Base-by-base conservation (phyloP, 2,329 filamentous ascomycete species). In the Aspergillus oerlinghausenensis region DNA sequence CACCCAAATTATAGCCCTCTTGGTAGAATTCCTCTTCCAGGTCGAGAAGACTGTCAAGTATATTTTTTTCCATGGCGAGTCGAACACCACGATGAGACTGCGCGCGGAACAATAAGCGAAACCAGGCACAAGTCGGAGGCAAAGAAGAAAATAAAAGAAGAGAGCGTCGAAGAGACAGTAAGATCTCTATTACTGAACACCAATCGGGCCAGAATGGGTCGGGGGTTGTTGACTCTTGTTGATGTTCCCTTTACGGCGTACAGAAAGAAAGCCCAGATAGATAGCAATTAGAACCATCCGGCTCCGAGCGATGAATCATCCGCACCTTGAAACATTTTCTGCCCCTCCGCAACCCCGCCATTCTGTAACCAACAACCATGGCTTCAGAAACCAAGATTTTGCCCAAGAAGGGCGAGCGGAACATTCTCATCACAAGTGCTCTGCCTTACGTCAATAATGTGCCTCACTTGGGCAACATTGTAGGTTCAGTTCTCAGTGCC, bases 391-490 rank as follows among this genome's bases (percentile, higher is more conserved):
- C 62, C 45, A 61, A 60, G 54, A 84, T 88, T 60, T 74, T 90
- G 62, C 88, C 88, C 62, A 75, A 85, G 67, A 78, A 84, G 71
- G 89, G 88, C 65, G 87, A 96, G 81, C 84, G 87, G 67, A 97
- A 97, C 74, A 85, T 95, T 66, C 84, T 97, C 60, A 87, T 97
- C 67, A 96, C 93, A 47, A 93, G 88, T 66, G 92, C 92, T n/a
- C 76, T 97, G 50, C 92, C 92, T 45, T 96, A 96, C 67, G 88
- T 90, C 52, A 87, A 87, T 73, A 87, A 87, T 68, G 84, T 89
- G 29, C 88, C 92, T 50, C 92, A 96, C 77, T 79, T 97, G 66
- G 92, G 91, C 60, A 96, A 96, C 75, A 86, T 96, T 63, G 87
- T 95, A 61, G 91, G 91, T 61, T 90, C 87, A 66, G 91, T 96